Evolutionary conservation across 148 eudicot genomes (phyloP), one percentile per base, ranked within the genome.

Genomic region (Salicornia ramosissima): DNA sequence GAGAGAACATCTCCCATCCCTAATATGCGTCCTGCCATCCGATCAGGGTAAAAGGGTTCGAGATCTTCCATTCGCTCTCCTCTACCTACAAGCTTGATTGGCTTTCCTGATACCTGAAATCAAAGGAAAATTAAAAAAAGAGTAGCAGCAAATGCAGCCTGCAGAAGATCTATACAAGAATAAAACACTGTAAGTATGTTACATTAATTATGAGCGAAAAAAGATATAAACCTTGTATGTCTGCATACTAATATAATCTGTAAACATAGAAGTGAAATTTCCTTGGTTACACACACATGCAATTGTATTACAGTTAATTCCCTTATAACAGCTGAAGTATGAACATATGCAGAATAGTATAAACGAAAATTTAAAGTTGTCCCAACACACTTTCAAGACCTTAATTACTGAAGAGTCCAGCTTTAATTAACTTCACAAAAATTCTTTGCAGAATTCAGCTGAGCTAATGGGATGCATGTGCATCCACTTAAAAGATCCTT

Each of bases 1-100:
- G 98, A 90, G 59, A 93, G 88, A 80, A 90, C 98, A 75, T 93
- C 98, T 57, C 98, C 98, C 98, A 93, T 93, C 69, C 98, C 98
- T 68, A 93, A 84, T 70, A 93, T 86, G 63, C 98, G 88, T 55
- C 98, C 98, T 57, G 97, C 98, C 98, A 93, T 93, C 65, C 98
- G 95, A 77, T 93, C 96, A 40, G 98, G 98, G 77, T 93, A 93
- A 77, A 93, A 93, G 68, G 97, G 98, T 76, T 93, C 98, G 31
- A 93, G 97, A 76, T 93, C 98, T 75, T 93, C 97, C 98, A 93
- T 93, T 34, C 92, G 88, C 78, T 93, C 98, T 51, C 98, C 98
- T 64, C 98, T 85, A 28, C 98, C 97, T 29, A 93, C 98, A 69
- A 93, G 98, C 74, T 93, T 93, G 79, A 93, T 90, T 77, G 98